These are phyloP conservation scores for Cercospora brassicicola DNA, from an alignment of 2,329 filamentous ascomycete species.

Conservation along the genomic window DNA sequence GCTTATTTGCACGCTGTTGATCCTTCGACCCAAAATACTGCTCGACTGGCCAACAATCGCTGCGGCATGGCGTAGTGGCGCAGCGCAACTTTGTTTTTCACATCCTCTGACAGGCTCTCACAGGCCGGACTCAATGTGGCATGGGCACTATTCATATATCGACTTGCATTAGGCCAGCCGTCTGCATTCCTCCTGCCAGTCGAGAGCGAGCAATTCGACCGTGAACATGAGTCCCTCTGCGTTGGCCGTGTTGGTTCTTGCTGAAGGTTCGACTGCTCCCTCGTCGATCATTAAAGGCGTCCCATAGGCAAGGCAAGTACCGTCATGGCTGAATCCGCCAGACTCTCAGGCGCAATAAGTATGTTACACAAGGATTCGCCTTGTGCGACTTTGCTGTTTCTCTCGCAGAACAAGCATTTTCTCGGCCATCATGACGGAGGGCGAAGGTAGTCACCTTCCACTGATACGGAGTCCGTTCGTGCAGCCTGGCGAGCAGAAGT, in stretches of 20 bases:
- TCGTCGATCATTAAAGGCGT: not conserved
- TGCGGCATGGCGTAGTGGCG: not conserved
- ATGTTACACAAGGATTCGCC: not conserved
- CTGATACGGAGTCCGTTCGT: conserved; percentile 14
- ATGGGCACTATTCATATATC: not conserved
- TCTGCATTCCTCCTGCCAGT: not conserved
- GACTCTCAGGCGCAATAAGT: not conserved
- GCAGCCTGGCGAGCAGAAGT: conserved; percentile 2
- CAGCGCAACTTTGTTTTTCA: not conserved
- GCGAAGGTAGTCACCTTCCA: conserved; percentile 12
- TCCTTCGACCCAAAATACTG: not conserved
- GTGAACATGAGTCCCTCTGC: not conserved
- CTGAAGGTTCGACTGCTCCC: not conserved
- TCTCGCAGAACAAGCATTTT: not conserved
- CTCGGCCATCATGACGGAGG: conserved; percentile 3
- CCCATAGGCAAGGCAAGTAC: not conserved
- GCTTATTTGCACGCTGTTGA: not conserved
- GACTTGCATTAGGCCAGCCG: not conserved
- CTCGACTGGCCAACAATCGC: not conserved
- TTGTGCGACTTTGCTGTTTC: not conserved
- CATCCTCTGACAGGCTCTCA: not conserved
- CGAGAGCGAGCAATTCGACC: not conserved
- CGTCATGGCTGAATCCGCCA: not conserved
- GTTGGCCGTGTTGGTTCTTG: not conserved
- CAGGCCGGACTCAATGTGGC: not conserved